Percentiles rank a stretch among this genome's conserved stretches.
These are phyloP conservation scores for Auricularia cornea DNA, from an alignment of 768 basidiomycete genomes.

Conservation along the genomic window DNA sequence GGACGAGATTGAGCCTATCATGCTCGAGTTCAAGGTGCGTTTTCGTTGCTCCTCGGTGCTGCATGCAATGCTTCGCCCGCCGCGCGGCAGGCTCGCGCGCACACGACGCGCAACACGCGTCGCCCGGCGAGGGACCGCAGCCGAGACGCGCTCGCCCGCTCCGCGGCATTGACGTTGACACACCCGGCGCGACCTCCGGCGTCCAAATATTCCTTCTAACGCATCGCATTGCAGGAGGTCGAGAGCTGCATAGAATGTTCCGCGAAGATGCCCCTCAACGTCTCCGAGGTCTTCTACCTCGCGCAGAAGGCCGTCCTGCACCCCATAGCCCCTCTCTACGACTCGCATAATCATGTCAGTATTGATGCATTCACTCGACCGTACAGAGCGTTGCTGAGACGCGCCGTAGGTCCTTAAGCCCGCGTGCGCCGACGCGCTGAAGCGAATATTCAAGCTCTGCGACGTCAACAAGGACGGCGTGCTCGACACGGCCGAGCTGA, in stretches of 20 bases:
- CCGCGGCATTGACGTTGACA: too few species aligned
- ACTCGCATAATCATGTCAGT: slow-evolving; percentile 87
- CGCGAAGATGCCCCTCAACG: slow-evolving; percentile 82
- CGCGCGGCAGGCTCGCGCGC: neutral
- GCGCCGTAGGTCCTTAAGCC: slow-evolving; percentile 76
- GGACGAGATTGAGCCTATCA: slow-evolving; percentile 92
- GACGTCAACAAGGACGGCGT: slow-evolving; percentile 92
- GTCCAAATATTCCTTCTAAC: too few species aligned
- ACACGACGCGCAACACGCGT: neutral
- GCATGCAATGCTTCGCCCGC: slow-evolving; percentile 4
- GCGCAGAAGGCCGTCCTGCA: slow-evolving; percentile 97
- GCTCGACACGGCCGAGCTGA: slow-evolving; percentile 82
- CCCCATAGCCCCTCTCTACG: slow-evolving; percentile 93
- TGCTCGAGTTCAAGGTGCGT: slow-evolving; percentile 94
- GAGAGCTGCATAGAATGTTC: slow-evolving; percentile 98
- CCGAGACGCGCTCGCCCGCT: too few species aligned
- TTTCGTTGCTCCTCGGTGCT: neutral
- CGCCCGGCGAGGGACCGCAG: too few species aligned
- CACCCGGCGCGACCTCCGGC: neutral
- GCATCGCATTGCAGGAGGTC: slow-evolving; percentile 59
- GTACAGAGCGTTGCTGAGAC: neutral
- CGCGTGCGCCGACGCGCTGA: slow-evolving; percentile 77
- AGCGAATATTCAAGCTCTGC: slow-evolving; percentile 93
- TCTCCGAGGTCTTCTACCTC: slow-evolving; percentile 97
- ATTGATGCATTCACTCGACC: too few species aligned